Evolutionary conservation across 2,329 filamentous ascomycete species (phyloP).

Genomic region (Lachnellula occidentalis): DNA sequence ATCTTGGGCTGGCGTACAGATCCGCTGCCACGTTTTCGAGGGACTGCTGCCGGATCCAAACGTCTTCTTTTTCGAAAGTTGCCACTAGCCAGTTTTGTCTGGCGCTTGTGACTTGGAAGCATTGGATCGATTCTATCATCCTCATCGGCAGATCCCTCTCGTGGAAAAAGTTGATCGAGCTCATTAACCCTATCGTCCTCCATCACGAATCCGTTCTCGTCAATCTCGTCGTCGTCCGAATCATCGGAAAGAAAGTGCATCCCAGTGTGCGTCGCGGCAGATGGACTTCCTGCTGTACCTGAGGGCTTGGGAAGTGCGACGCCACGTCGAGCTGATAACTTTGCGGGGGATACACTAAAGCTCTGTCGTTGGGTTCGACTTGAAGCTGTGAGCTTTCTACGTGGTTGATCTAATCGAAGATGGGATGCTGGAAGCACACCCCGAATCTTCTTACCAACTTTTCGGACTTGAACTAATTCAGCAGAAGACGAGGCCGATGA

Average conservation of each 20-base stretch:
- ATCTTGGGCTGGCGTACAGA: constrained; percentile 24
- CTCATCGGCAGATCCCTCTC: constrained; percentile 25
- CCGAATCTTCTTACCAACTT: constrained; percentile 38
- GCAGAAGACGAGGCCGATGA: constrained; percentile 22
- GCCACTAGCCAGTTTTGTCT: constrained; percentile 2
- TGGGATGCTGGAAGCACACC: constrained; percentile 64
- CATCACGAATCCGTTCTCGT: constrained; percentile 10
- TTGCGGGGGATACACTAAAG: constrained; percentile 15
- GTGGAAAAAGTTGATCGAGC: constrained; percentile 16
- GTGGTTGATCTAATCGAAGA: constrained; percentile 53
- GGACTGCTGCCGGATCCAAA: constrained; percentile 8
- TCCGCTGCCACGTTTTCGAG: not conserved
- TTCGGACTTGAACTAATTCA: constrained; percentile 25
- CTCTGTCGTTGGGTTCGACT: constrained; percentile 7
- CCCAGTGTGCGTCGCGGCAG: not conserved
- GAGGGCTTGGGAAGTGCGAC: constrained; percentile 25
- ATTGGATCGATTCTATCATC: constrained; percentile 32
- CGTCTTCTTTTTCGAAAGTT: constrained; percentile 17
- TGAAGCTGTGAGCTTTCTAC: constrained; percentile 28
- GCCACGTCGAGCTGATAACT: constrained; percentile 22
- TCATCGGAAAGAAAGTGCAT: constrained; percentile 24
- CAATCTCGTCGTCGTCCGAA: constrained; percentile 20
- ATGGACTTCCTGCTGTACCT: not conserved
- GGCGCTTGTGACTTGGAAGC: constrained; percentile 27
- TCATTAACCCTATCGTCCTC: constrained; percentile 10